Conservation (phyloP, 371 early-diverging fungal species). For the Batkoa obscura region DNA sequence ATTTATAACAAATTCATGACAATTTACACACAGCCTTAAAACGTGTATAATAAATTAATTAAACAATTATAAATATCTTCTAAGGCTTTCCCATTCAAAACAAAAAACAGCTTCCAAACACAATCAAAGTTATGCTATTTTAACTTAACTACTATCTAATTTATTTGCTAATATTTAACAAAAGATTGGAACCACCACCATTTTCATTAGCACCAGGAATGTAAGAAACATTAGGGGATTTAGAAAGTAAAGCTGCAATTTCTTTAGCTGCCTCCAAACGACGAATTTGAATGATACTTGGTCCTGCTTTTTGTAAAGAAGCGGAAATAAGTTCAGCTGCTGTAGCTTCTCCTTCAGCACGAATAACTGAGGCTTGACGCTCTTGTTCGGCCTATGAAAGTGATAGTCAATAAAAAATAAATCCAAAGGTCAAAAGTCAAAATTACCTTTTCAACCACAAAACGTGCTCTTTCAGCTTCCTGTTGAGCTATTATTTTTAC, state of each 20-base stretch:
- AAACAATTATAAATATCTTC: no score
- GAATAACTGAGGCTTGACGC: slow-evolving; percentile 89
- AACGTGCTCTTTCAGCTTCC: slow-evolving; percentile 93
- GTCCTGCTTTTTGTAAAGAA: slow-evolving; percentile 79
- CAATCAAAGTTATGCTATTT: no score
- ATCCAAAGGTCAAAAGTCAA: background rate
- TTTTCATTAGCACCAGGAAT: slow-evolving; percentile 47
- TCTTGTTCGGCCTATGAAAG: slow-evolving; percentile 84
- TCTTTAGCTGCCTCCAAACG: slow-evolving; percentile 94
- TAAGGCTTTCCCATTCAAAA: no score
- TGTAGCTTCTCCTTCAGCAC: slow-evolving; percentile 94
- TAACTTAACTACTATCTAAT: no score
- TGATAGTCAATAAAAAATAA: no score
- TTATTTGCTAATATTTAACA: background rate
- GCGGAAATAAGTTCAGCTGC: slow-evolving; percentile 78
- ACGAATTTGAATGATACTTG: slow-evolving; percentile 83
- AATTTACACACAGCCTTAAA: no score
- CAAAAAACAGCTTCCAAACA: no score
- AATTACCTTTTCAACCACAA: slow-evolving; percentile 50
- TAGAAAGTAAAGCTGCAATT: slow-evolving; percentile 77
- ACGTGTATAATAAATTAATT: no score
- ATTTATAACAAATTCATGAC: no score
- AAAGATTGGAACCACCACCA: background rate
- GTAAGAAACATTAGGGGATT: slow-evolving; percentile 77
- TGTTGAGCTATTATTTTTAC: slow-evolving; percentile 37